Percentiles rank a stretch among this genome's conserved stretches.
These are phyloP conservation scores for Lotmaria passim DNA, from an alignment of 208 protist species.

Conservation along the genomic window DNA sequence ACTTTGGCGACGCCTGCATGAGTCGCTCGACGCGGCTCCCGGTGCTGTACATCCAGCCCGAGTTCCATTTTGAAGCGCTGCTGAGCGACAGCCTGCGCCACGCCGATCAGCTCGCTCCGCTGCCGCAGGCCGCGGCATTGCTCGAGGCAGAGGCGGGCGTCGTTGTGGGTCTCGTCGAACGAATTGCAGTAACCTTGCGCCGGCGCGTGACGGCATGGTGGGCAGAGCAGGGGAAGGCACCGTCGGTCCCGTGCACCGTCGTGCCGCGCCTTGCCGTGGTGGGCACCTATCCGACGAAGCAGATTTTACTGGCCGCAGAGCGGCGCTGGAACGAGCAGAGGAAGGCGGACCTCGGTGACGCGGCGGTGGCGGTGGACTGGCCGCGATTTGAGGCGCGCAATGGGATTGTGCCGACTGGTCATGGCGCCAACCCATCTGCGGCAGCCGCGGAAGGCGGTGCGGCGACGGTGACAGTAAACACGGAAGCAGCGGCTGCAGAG, in stretches of 20 bases:
- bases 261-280: slow-evolving; percentile 23
- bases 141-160: slow-evolving; percentile 13
- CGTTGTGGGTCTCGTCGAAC: slow-evolving; percentile 32
- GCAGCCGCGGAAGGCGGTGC: background rate
- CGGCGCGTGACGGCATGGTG: slow-evolving; percentile 12
- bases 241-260: slow-evolving; percentile 2
- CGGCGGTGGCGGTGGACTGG: slow-evolving; percentile 24
- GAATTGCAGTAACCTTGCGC: slow-evolving; percentile 22
- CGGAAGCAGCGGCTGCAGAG: background rate
- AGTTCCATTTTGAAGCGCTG: slow-evolving; percentile 44
- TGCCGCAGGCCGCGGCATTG: background rate
- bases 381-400: slow-evolving; percentile 26
- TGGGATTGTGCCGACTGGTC: background rate
- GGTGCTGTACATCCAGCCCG: slow-evolving; percentile 76
- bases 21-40: slow-evolving; percentile 81
- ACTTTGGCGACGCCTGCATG: slow-evolving; percentile 92
- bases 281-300: slow-evolving; percentile 27
- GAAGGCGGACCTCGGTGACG: no score
- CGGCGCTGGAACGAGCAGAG: background rate
- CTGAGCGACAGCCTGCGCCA: background rate
- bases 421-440: no score
- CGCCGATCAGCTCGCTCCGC: background rate
- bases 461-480: background rate
- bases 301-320: slow-evolving; percentile 26
- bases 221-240: background rate